These are phyloP conservation scores for Candida incommunis DNA, from an alignment of 805 yeast species.

Conservation along the genomic window DNA sequence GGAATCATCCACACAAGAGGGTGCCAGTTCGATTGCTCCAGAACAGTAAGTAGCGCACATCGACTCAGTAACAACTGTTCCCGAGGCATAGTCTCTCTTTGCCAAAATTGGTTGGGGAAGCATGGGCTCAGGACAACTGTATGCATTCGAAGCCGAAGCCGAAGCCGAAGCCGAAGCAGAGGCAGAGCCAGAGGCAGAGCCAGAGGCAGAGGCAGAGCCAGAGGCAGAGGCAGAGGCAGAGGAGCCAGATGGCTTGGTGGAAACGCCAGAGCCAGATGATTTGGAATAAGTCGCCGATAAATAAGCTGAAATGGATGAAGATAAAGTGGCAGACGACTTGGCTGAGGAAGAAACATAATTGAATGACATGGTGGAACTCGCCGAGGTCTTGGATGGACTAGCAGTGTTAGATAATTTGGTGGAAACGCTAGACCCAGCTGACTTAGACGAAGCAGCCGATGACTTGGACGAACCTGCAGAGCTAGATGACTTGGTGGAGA, in stretches of 20 bases:
- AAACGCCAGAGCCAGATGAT: background rate
- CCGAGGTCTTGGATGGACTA: background rate
- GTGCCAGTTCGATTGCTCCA: background rate
- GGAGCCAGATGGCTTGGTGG: background rate
- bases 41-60: background rate
- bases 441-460: background rate
- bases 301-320: background rate
- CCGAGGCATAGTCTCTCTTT: background rate
- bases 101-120: background rate
- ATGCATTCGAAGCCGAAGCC: conserved; percentile 10
- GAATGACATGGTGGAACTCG: background rate
- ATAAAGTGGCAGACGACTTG: background rate
- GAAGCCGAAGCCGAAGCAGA: conserved; percentile 12
- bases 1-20: background rate
- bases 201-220: background rate
- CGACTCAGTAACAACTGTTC: background rate
- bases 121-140: conserved; percentile 6
- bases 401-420: background rate
- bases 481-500: background rate
- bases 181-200: conserved; percentile 16
- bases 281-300: background rate
- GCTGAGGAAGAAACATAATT: background rate
- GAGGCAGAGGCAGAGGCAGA: background rate
- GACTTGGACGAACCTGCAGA: background rate
- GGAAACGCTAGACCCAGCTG: background rate